Evolutionary conservation across 768 basidiomycete species (phyloP).

Genomic region (Tricholomella constricta): DNA sequence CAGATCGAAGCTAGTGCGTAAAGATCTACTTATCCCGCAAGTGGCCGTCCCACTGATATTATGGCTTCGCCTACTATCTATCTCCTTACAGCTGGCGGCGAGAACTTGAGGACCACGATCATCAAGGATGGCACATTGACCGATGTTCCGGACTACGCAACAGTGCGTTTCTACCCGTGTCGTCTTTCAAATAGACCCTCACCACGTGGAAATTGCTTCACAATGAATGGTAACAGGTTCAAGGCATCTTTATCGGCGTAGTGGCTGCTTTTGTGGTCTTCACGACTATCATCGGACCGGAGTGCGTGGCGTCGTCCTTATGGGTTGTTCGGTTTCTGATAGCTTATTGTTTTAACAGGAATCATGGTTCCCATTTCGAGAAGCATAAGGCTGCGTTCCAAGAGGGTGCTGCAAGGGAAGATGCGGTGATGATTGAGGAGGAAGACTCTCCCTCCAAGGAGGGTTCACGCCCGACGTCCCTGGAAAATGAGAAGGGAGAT

Average conservation of each 20-base stretch:
- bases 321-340: background rate
- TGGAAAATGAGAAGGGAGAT: conserved; percentile 14
- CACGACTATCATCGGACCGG: conserved; percentile 76
- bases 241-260: conserved; percentile 85
- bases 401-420: conserved; percentile 62
- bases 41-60: conserved; percentile 19
- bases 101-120: conserved; percentile 53
- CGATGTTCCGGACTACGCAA: conserved; percentile 66
- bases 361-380: conserved; percentile 84
- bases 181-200: background rate
- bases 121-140: conserved; percentile 41
- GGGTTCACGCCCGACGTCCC: background rate
- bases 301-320: conserved; percentile 43
- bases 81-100: conserved; percentile 54
- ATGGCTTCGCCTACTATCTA: conserved; percentile 1
- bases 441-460: conserved; percentile 17
- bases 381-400: conserved; percentile 79
- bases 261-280: conserved; percentile 78
- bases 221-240: conserved; percentile 49
- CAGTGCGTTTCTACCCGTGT: conserved; percentile 22
- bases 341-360: conserved; percentile 35
- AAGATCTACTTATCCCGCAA: background rate
- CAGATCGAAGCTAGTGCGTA: conserved; percentile 75
- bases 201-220: conserved; percentile 14
- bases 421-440: conserved; percentile 32